A percentile compares a stretch with the other conserved stretches of the same genome.
Evolutionary conservation across 2,329 filamentous ascomycete genomes (phyloP).

Genomic region (Chaetomiaceae sp.): DNA sequence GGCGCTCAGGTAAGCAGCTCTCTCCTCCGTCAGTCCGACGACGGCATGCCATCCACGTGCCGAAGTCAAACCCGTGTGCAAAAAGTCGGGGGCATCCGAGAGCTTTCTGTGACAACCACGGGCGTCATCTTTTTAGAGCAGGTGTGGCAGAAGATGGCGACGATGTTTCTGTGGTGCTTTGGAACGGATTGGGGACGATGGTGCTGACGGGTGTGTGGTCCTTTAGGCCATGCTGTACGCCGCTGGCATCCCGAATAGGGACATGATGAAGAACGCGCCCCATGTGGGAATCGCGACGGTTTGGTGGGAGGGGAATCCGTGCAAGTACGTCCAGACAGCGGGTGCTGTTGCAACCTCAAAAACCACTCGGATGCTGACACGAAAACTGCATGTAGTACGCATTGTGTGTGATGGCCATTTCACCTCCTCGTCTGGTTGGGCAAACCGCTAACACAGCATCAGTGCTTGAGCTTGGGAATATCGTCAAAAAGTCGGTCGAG

Average conservation of each 20-base stretch:
- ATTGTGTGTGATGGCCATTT: slow-evolving; percentile 20
- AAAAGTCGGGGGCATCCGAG: no score
- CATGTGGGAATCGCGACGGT: slow-evolving; percentile 89
- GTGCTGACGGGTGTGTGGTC: slow-evolving; percentile 15
- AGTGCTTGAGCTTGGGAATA: slow-evolving; percentile 82
- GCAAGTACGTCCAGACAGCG: slow-evolving; percentile 87
- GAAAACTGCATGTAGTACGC: slow-evolving; percentile 20
- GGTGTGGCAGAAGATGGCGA: no score
- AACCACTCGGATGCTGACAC: slow-evolving; percentile 12
- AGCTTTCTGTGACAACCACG: no score
- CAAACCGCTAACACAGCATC: slow-evolving; percentile 28
- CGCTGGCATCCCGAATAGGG: slow-evolving; percentile 75
- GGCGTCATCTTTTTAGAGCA: no score
- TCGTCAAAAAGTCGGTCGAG: slow-evolving; percentile 75
- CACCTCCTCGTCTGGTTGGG: not conserved
- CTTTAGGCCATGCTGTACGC: slow-evolving; percentile 86
- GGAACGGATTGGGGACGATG: no score
- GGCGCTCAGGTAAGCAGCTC: slow-evolving; percentile 68
- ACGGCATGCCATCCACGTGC: no score
- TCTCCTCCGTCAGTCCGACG: not conserved
- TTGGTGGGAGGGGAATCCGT: slow-evolving; percentile 98
- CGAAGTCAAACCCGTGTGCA: no score
- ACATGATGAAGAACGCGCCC: slow-evolving; percentile 84
- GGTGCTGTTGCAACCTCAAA: no score
- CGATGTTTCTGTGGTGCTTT: no score